Evolutionary conservation across 345 rosid genomes (phyloP).

Genomic region (Gossypium turneri): DNA sequence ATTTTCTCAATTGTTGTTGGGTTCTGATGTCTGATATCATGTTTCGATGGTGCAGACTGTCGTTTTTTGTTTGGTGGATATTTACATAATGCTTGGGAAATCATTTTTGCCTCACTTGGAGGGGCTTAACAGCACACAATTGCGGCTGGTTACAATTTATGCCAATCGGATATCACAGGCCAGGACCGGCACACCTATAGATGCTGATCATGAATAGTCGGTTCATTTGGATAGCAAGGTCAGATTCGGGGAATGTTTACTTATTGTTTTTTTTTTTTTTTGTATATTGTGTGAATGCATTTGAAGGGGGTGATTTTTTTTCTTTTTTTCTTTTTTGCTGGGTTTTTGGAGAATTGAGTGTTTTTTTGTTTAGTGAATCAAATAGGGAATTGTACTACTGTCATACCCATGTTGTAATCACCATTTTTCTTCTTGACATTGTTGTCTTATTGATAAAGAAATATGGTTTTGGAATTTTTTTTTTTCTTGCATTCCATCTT

Average conservation of each 20-base stretch:
- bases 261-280: conserved; percentile 26
- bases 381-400: conserved; percentile 19
- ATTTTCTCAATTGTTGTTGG: not conserved
- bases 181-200: conserved; percentile 70
- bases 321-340: not conserved
- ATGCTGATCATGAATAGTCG: conserved; percentile 35
- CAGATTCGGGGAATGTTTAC: conserved; percentile 21
- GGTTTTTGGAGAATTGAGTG: conserved; percentile 28
- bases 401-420: conserved; percentile 32
- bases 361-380: conserved; percentile 8
- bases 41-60: conserved; percentile 62
- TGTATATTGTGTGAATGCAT: conserved; percentile 60
- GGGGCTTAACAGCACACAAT: conserved; percentile 83
- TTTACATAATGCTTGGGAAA: conserved; percentile 95
- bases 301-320: conserved; percentile 21
- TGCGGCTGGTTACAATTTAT: conserved; percentile 87
- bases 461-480: conserved; percentile 14
- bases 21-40: not conserved
- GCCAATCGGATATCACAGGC: conserved; percentile 99
- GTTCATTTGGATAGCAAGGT: conserved; percentile 11
- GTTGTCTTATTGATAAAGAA: conserved; percentile 14
- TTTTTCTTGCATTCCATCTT: no score
- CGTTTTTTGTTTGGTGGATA: conserved; percentile 97
- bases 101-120: conserved; percentile 92
- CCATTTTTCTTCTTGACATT: conserved; percentile 12